Evolutionary conservation across 2,329 filamentous ascomycete genomes (phyloP).

Genomic region (Aspergillus intermedius): DNA sequence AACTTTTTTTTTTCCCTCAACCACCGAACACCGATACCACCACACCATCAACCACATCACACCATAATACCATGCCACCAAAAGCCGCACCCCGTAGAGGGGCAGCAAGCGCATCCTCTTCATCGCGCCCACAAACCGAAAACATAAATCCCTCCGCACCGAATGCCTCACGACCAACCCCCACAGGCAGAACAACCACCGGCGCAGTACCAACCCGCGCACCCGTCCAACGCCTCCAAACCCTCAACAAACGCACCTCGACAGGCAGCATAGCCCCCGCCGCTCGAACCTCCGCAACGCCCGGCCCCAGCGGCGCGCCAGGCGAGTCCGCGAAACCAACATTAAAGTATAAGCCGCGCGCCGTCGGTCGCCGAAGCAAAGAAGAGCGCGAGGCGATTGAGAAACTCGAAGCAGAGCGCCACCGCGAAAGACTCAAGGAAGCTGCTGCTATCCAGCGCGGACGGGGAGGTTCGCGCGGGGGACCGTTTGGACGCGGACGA

Average conservation of each 20-base stretch:
- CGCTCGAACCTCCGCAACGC: constrained; percentile 14
- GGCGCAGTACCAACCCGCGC: constrained; percentile 16
- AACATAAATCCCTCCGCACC: constrained; percentile 2
- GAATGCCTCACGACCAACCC: constrained; percentile 3
- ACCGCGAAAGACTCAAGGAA: constrained; percentile 34
- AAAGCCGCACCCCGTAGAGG: constrained; percentile 25
- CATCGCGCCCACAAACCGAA: constrained; percentile 6
- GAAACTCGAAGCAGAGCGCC: constrained; percentile 36
- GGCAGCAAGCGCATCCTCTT: constrained; percentile 9
- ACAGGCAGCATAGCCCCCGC: constrained; percentile 31
- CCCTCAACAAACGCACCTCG: constrained; percentile 33
- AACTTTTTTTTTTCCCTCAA: not conserved
- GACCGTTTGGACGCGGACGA: constrained; percentile 24
- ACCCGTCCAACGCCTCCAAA: constrained; percentile 38
- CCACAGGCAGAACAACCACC: constrained; percentile 9
- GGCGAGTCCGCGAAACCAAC: constrained; percentile 30
- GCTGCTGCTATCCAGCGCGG: constrained; percentile 34
- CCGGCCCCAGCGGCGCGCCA: constrained; percentile 7
- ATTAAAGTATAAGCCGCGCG: constrained; percentile 40
- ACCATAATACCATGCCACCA: constrained; percentile 24
- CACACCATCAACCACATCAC: constrained; percentile 19
- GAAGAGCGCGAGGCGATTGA: constrained; percentile 41
- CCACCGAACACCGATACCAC: not conserved
- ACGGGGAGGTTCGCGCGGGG: constrained; percentile 22
- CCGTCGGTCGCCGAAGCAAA: constrained; percentile 37